Evolutionary conservation across 257 asterid species (phyloP), one percentile per base, ranked within the genome.

Genomic region (Lavandula angustifolia): DNA sequence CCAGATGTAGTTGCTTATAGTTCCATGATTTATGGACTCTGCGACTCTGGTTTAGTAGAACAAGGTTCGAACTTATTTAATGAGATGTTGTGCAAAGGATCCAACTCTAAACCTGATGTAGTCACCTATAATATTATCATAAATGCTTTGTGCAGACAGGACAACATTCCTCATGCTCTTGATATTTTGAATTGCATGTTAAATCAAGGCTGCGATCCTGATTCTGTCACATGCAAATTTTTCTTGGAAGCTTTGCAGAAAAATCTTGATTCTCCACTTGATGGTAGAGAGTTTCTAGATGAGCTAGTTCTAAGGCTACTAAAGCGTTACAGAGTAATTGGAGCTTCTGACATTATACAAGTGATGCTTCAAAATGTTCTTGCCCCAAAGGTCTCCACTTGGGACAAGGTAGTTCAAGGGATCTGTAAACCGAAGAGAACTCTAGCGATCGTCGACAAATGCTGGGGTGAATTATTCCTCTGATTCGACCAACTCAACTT

Each of bases 11-110:
- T 94, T 70, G 82, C 96, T 59, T 90, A 90, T 76, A 87, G 79
- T 77, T 90, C 97, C 54, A 82, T 94, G 87, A 90, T 94, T 37
- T 85, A 86, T 35, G 99, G 97, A 44, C 85, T 87, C 38, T 90
- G 97, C 79, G 75, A 67, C 58, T 84, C 69, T 7, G 97, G 96
- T 27, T 86, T 62, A 14, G 75, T 82, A 63, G 80, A 84, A 37
- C 87, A 86, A 78, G 99, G 94, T 43, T 83, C 87, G 69, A 74
- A 76, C 75, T 80, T 94, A 72, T 90, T 87, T 66, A 79, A 87
- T 35, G 96, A 90, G 87, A 94, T 90, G 99, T 83, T 77, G 34
- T 85, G 77, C 69, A 75, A 73, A 56, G 79, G 60, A 50, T 74
- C 89, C 43, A 51, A 76, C 41, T 73, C 75, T 67, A 83, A 80